Conservation (phyloP, 2,329 filamentous ascomycete genomes). For the Penicillium sp. region DNA sequence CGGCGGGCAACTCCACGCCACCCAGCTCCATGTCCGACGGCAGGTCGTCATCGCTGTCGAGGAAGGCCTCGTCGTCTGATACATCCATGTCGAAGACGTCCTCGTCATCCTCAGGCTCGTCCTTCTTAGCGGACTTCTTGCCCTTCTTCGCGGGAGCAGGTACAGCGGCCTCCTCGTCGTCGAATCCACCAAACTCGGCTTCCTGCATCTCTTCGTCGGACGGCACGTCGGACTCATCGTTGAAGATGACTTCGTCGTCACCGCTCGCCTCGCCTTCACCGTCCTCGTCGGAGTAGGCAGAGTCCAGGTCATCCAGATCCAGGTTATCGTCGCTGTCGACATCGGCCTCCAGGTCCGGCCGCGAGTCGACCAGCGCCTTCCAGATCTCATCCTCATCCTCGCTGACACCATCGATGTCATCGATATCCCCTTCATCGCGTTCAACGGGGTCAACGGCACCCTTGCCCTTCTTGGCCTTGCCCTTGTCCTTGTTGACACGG, state of each 20-base stretch:
- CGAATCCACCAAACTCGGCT: conserved; percentile 46
- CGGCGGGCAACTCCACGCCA: conserved; percentile 40
- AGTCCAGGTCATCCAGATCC: conserved; percentile 52
- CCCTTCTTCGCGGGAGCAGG: conserved; percentile 23
- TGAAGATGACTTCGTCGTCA: conserved; percentile 46
- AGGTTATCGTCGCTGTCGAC: conserved; percentile 55
- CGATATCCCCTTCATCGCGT: conserved; percentile 40
- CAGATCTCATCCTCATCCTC: conserved; percentile 76
- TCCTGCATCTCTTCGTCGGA: conserved; percentile 44
- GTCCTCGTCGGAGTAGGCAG: conserved; percentile 48
- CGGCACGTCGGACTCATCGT: conserved; percentile 45
- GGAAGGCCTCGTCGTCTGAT: conserved; percentile 43
- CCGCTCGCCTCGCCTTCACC: conserved; percentile 40
- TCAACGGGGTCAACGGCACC: conserved; percentile 45
- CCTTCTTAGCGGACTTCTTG: conserved; percentile 25
- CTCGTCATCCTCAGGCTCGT: conserved; percentile 49
- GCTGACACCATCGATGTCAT: conserved; percentile 50
- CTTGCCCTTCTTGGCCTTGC: conserved; percentile 51
- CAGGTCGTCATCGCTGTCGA: conserved; percentile 53
- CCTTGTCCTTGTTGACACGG: conserved; percentile 60
- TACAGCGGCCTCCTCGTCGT: conserved; percentile 37
- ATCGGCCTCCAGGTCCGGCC: conserved; percentile 68
- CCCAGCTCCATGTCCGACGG: conserved; percentile 47
- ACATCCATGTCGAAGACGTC: conserved; percentile 50
- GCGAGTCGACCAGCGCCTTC: conserved; percentile 78